Conservation (phyloP, 2,329 filamentous ascomycete species). For the Cercospora beticola region DNA sequence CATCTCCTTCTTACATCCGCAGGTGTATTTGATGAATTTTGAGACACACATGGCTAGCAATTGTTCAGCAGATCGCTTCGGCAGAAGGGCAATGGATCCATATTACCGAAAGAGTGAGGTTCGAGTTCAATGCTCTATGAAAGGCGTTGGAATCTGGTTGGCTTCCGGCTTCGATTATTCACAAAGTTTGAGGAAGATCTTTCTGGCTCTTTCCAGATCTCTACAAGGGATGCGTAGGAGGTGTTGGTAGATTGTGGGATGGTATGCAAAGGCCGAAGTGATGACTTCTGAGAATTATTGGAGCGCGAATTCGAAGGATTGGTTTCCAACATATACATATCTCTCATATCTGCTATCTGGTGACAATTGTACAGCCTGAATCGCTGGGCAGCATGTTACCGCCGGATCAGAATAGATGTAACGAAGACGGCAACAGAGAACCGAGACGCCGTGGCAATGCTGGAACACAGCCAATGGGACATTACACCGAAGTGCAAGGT, state of each 20-base stretch:
- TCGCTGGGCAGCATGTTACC: background rate
- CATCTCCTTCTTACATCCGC: constrained; percentile 4
- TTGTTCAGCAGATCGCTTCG: background rate
- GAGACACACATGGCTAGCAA: background rate
- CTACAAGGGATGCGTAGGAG: background rate
- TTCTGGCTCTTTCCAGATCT: background rate
- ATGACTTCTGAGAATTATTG: background rate
- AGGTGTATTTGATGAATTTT: constrained; percentile 2
- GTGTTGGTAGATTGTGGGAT: background rate
- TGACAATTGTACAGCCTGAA: background rate
- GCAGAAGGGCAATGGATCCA: background rate
- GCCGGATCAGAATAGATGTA: background rate
- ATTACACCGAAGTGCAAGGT: background rate
- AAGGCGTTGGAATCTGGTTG: background rate
- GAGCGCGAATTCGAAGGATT: background rate
- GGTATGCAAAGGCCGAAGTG: background rate
- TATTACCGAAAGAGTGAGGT: background rate
- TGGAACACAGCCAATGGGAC: background rate
- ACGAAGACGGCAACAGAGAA: background rate
- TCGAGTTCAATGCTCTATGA: background rate
- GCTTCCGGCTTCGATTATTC: no score
- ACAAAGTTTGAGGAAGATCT: background rate
- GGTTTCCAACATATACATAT: background rate
- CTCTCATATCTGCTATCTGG: background rate
- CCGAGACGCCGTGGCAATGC: background rate